Base-by-base conservation (phyloP, 805 yeast genomes). In the Candida sithepensis region DNA sequence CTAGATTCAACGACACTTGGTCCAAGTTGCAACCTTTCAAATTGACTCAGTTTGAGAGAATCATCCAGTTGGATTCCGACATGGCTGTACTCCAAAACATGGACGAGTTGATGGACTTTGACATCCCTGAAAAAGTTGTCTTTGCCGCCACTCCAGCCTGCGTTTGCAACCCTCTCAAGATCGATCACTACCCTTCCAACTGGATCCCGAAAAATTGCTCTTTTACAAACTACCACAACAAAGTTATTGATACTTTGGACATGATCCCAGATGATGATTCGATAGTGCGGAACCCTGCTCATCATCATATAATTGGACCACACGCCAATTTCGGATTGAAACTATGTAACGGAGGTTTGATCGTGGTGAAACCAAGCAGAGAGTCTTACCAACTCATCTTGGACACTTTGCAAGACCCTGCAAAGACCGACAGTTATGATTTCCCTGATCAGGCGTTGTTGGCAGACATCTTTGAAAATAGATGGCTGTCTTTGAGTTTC, bases 101-200 rank as follows among this genome's bases (percentile, higher is more conserved):
- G 80, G 85, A 81, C 60, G 85, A 79, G 55, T 62, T 81, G 39
- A 75, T 81, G 75, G 75, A 73, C 7, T 42, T 78, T 18, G 69
- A 69, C 9, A 58, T 80, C 42, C 59, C 57, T 2, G 53, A 58
- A 9, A 56, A 58, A 2, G 55, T 58, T 4, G 72, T 67, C 3
- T 79, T 81, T 63, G 85, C 83, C 0, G 83, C 84, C 0, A 60
- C 77, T 10, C 80, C 79, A 52, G 84, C 85, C 2, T 80, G 85
- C 61, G 81, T 78, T 20, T 80, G 85, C 62, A 80, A 80, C 53
- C 85, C 85, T 4, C 67, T 72, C 61, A 58, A 70, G 19, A 71
- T 73, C 50, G 52, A 69, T 0, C 82, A 80, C 57, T 80, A 80
- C 49, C 85, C 85, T 14, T 50, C 58, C 41, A 69, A 77, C 51